These are phyloP conservation scores for Breynia disticha DNA, from an alignment of 441 rosid species.

Conservation along the genomic window DNA sequence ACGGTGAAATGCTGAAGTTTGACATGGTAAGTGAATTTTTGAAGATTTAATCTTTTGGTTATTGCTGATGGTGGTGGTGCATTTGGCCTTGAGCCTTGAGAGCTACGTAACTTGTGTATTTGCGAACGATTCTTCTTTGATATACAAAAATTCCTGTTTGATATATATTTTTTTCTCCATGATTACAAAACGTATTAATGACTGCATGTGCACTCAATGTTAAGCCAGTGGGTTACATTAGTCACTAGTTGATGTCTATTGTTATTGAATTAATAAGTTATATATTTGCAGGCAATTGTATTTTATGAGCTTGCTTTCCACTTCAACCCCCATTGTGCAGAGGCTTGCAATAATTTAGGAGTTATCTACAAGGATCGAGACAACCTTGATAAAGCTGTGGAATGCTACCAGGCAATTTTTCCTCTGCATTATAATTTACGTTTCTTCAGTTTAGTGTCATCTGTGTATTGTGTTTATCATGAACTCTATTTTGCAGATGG, in stretches of 20 bases:
- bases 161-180: background rate
- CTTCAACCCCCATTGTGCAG: conserved; percentile 97
- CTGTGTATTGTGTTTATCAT: conserved; percentile 1
- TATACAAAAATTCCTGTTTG: too few species aligned
- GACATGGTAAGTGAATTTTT: conserved; percentile 58
- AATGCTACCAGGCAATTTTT: conserved; percentile 85
- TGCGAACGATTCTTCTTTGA: conserved; percentile 1
- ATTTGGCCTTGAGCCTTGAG: background rate
- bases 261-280: background rate
- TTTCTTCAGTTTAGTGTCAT: conserved; percentile 14
- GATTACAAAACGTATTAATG: background rate
- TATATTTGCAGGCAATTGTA: conserved; percentile 70
- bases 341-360: conserved; percentile 98
- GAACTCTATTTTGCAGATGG: conserved; percentile 48
- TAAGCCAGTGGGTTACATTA: background rate
- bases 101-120: background rate
- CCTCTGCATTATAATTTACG: conserved; percentile 4
- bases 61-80: background rate
- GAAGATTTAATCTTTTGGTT: background rate
- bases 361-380: conserved; percentile 96
- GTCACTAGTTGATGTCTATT: background rate
- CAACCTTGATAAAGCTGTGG: conserved; percentile 98
- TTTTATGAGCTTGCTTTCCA: conserved; percentile 97
- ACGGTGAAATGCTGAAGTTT: conserved; percentile 96
- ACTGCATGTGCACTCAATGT: background rate